Evolutionary conservation across 345 rosid species (phyloP).

Genomic region (Aethionema arabicum): DNA sequence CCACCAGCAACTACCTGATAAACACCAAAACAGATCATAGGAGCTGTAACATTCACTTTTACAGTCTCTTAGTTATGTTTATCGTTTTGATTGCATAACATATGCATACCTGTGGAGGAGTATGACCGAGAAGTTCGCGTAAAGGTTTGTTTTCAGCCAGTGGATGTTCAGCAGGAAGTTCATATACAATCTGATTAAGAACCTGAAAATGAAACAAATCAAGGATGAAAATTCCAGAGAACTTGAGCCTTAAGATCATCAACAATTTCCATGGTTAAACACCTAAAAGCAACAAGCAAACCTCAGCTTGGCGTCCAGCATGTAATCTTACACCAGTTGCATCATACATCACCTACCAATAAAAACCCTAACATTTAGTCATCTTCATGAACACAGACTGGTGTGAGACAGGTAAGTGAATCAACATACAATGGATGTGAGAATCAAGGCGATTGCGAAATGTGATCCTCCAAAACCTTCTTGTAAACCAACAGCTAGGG

Average conservation of each 20-base stretch:
- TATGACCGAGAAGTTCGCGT: slow-evolving; percentile 86
- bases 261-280: slow-evolving; percentile 2
- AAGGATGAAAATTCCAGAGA: background rate
- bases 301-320: slow-evolving; percentile 97
- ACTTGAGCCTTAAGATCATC: background rate
- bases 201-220: slow-evolving; percentile 44
- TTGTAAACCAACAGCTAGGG: slow-evolving; percentile 67
- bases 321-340: slow-evolving; percentile 88
- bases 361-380: background rate
- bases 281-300: slow-evolving; percentile 21
- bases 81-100: background rate
- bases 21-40: slow-evolving; percentile 16
- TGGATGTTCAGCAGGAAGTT: slow-evolving; percentile 91
- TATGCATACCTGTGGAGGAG: slow-evolving; percentile 72
- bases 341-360: slow-evolving; percentile 78
- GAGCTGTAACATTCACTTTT: slow-evolving; percentile 1
- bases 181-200: slow-evolving; percentile 90
- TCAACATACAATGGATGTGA: slow-evolving; percentile 68
- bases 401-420: background rate
- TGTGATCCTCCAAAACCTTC: slow-evolving; percentile 68
- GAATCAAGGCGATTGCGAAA: slow-evolving; percentile 60
- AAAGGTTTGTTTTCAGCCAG: slow-evolving; percentile 82
- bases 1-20: slow-evolving; percentile 79
- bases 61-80: background rate
- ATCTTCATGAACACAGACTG: slow-evolving; percentile 9